A percentile compares a stretch with the other conserved stretches of the same genome.
These are phyloP conservation scores for Volvox africanus DNA, from an alignment of 139 green algal species.

Conservation along the genomic window DNA sequence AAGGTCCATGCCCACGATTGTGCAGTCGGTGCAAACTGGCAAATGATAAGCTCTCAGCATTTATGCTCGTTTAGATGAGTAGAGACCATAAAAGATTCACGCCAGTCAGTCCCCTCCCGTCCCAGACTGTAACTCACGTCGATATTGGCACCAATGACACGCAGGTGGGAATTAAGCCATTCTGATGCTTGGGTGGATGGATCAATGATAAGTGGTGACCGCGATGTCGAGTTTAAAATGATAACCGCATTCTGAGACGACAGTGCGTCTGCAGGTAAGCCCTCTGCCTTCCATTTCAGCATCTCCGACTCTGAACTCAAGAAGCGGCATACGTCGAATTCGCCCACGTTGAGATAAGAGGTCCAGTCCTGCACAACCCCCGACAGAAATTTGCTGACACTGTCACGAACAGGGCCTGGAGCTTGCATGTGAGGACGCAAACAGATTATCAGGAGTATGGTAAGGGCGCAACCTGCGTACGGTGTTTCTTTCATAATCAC, in stretches of 20 bases:
- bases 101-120: too few relatives aligned
- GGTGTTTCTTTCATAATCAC: too few relatives aligned
- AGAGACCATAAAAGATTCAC: too few relatives aligned
- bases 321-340: constrained; percentile 75
- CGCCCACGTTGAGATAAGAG: constrained; percentile 9
- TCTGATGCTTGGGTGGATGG: constrained; percentile 73
- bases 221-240: constrained; percentile 64
- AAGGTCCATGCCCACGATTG: too few relatives aligned
- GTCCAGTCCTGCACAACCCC: constrained; percentile 47
- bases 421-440: too few relatives aligned
- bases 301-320: constrained; percentile 80
- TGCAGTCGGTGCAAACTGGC: too few relatives aligned
- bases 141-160: constrained; percentile 23
- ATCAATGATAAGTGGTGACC: constrained; percentile 83
- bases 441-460: too few relatives aligned
- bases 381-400: too few relatives aligned
- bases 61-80: too few relatives aligned
- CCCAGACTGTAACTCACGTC: constrained; percentile 48
- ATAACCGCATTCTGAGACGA: constrained; percentile 81
- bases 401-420: too few relatives aligned
- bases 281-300: constrained; percentile 84
- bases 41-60: too few relatives aligned
- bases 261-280: constrained; percentile 78
- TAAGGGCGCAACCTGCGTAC: too few relatives aligned
- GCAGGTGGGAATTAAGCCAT: constrained; percentile 78